A percentile compares a stretch with the other conserved stretches of the same genome.
Evolutionary conservation across 345 rosid species (phyloP).

Genomic region (Citrus glauca): DNA sequence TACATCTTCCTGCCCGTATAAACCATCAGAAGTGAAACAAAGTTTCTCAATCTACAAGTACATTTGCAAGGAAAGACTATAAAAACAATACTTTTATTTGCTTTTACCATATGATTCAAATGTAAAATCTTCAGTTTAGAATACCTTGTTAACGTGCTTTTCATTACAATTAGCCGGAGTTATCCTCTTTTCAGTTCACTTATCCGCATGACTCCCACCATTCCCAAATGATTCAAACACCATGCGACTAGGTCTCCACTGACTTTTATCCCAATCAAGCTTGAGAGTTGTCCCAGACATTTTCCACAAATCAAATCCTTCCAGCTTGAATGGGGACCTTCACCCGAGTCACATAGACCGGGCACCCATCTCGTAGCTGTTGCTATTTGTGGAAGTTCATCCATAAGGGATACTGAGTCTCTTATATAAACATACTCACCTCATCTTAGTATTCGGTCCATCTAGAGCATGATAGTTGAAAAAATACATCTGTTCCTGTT

Average conservation of each 20-base stretch:
- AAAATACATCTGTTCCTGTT: slow-evolving; percentile 42
- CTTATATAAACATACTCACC: slow-evolving; percentile 53
- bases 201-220: no score
- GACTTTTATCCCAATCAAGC: neutral
- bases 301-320: slow-evolving; percentile 57
- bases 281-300: slow-evolving; percentile 20
- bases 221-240: neutral
- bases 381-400: slow-evolving; percentile 42
- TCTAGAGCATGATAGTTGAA: slow-evolving; percentile 56
- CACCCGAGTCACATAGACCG: slow-evolving; percentile 43
- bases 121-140: neutral
- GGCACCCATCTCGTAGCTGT: slow-evolving; percentile 50
- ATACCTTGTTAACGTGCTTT: neutral
- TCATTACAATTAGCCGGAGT: neutral
- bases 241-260: neutral
- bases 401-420: slow-evolving; percentile 45
- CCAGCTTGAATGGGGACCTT: slow-evolving; percentile 65
- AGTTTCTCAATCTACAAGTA: neutral
- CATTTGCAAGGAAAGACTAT: neutral
- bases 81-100: no score
- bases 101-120: neutral
- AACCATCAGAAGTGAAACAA: neutral
- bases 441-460: slow-evolving; percentile 60
- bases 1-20: neutral
- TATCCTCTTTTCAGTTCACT: neutral